Conservation (phyloP, 371 early-diverging fungal species). For the Mortierella sp. region DNA sequence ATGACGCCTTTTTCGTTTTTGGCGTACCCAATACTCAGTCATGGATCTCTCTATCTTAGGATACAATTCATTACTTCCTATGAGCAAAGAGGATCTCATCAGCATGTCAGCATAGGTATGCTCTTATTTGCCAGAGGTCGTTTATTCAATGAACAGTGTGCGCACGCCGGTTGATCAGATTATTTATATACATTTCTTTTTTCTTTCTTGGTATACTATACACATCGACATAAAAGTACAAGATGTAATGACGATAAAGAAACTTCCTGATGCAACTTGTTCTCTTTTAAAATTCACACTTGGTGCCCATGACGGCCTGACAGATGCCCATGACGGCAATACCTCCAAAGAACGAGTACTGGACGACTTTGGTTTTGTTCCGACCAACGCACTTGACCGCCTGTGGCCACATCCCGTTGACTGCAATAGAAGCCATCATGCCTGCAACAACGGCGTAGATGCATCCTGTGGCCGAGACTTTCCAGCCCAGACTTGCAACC, state of each 20-base stretch:
- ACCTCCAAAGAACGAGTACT: constrained; percentile 63
- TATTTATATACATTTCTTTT: too few species aligned
- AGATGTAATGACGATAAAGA: background rate
- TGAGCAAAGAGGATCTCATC: background rate
- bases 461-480: constrained; percentile 60
- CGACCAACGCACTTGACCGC: constrained; percentile 61
- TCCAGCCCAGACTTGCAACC: constrained; percentile 56
- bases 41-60: too few species aligned
- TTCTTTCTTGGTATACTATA: constrained; percentile 2
- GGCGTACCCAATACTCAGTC: too few species aligned
- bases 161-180: too few species aligned
- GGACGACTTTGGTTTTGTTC: constrained; percentile 56
- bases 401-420: constrained; percentile 67
- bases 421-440: constrained; percentile 75
- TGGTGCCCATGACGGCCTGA: constrained; percentile 50
- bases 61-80: constrained; percentile 48
- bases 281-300: constrained; percentile 32
- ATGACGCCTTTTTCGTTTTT: background rate
- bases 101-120: background rate
- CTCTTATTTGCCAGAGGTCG: background rate
- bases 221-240: constrained; percentile 2
- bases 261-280: background rate
- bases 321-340: constrained; percentile 62
- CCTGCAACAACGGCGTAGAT: constrained; percentile 71
- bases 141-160: too few species aligned